Evolutionary conservation across 305 asterid genomes (phyloP), one percentile per base, ranked within the genome.

Genomic region (Andrographis paniculata): DNA sequence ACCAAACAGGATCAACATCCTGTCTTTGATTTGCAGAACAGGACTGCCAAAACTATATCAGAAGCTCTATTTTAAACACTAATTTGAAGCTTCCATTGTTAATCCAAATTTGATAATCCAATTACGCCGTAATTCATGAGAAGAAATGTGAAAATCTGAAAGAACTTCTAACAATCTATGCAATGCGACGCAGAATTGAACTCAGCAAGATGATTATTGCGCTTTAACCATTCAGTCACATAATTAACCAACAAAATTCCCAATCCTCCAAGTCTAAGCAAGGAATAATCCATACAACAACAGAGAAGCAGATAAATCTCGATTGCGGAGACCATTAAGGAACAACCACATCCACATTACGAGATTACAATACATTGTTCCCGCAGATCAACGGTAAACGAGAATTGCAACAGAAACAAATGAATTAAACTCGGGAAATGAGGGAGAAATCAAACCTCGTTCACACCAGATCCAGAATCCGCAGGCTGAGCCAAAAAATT

Each of bases 401-500:
- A 6, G 15, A 46, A 40, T 54, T 45, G 20, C 45, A 31, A 49
- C 17, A 24, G 30, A 24, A 42, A 41, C 50, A 50, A 56, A n/a
- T n/a, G n/a, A n/a, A n/a, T n/a, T n/a, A n/a, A n/a, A n/a, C n/a
- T n/a, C n/a, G n/a, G n/a, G n/a, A n/a, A n/a, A n/a, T n/a, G n/a
- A n/a, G n/a, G n/a, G n/a, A n/a, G n/a, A n/a, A n/a, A n/a, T n/a
- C n/a, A n/a, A n/a, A n/a, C n/a, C n/a, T n/a, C n/a, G n/a, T n/a
- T n/a, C n/a, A 48, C 42, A 30, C 45, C 47, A 52, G 68, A 67
- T 67, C 64, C 45, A 48, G 50, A n/a, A n/a, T n/a, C n/a, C n/a
- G 55, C 45, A 2, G 56, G 24, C 55, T 30, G 59, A 53, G 53
- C 56, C 27, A 42, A 38, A 52, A 67, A 52, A 37, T 52, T 6